Conservation (phyloP, 495 filamentous ascomycete genomes). For the Aspergillus funiculosus region DNA sequence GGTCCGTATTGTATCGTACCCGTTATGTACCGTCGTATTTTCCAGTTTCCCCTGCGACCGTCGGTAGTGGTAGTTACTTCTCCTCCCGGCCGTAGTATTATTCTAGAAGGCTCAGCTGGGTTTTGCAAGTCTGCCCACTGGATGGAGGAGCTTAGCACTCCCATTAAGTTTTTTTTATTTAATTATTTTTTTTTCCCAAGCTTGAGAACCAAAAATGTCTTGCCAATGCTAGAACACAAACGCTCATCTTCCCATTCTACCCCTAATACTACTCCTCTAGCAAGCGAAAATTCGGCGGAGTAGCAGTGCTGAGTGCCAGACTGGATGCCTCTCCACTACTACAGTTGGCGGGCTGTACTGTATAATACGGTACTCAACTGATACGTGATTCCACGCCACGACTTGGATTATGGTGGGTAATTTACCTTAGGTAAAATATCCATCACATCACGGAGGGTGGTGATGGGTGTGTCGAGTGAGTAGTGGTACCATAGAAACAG, state of each 20-base stretch:
- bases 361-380: slow-evolving; percentile 7
- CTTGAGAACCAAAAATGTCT: not conserved
- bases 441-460: slow-evolving; percentile 3
- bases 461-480: slow-evolving; percentile 1
- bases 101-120: slow-evolving; percentile 3
- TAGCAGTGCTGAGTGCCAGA: not conserved
- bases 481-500: slow-evolving; percentile 15
- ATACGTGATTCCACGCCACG: slow-evolving; percentile 11
- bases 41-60: slow-evolving; percentile 7
- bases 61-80: slow-evolving; percentile 2
- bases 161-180: not conserved
- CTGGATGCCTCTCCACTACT: not conserved
- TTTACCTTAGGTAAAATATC: slow-evolving; percentile 11
- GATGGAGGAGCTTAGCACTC: not conserved
- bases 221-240: too few species aligned
- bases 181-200: not conserved
- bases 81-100: too few species aligned
- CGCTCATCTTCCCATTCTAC: too few species aligned
- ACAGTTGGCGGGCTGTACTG: too few species aligned
- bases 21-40: slow-evolving; percentile 16
- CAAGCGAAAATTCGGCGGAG: too few species aligned
- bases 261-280: too few species aligned
- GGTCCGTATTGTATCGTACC: slow-evolving; percentile 20
- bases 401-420: slow-evolving; percentile 14
- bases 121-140: slow-evolving; percentile 6